Evolutionary conservation across 2,329 filamentous ascomycete genomes (phyloP).

Genomic region (Colletotrichum lentis): DNA sequence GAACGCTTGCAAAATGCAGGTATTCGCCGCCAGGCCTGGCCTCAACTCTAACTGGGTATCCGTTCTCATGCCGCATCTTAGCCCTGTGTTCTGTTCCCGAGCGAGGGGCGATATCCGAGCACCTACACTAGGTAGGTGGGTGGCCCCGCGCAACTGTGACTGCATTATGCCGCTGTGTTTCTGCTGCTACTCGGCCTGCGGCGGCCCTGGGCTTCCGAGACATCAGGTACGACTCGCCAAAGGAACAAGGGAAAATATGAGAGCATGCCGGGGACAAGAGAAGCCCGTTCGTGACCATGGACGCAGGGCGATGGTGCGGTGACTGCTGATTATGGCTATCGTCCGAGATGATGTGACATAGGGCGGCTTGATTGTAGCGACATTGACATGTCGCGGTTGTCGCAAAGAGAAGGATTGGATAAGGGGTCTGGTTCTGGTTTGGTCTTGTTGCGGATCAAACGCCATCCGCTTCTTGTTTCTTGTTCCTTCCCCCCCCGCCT

Average conservation of each 20-base stretch:
- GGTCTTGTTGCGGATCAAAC: conserved; percentile 39
- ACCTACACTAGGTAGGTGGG: conserved; percentile 7
- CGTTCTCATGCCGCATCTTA: background rate
- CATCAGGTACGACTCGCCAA: conserved; percentile 8
- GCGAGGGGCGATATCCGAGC: conserved; percentile 1
- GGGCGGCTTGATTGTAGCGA: background rate
- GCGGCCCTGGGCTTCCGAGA: conserved; percentile 20
- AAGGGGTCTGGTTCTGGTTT: conserved; percentile 31
- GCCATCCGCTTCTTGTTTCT: conserved; percentile 27
- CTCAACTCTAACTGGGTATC: conserved; percentile 4
- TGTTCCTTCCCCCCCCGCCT: too few relatives aligned
- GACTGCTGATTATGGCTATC: conserved; percentile 10
- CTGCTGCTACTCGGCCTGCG: conserved; percentile 15
- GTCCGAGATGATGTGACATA: conserved; percentile 21
- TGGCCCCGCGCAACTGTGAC: conserved; percentile 1
- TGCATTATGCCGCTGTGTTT: conserved; percentile 27
- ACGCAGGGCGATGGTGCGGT: background rate
- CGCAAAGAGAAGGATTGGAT: conserved; percentile 6
- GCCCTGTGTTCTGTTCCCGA: conserved; percentile 8
- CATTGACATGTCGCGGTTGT: conserved; percentile 14
- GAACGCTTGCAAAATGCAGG: background rate
- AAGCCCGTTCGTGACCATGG: background rate
- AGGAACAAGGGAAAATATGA: background rate
- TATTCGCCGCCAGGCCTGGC: conserved; percentile 12
- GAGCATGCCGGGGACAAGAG: background rate